These are phyloP conservation scores for Colletotrichum sansevieriae DNA, from an alignment of 2,329 filamentous ascomycete species.

Conservation along the genomic window DNA sequence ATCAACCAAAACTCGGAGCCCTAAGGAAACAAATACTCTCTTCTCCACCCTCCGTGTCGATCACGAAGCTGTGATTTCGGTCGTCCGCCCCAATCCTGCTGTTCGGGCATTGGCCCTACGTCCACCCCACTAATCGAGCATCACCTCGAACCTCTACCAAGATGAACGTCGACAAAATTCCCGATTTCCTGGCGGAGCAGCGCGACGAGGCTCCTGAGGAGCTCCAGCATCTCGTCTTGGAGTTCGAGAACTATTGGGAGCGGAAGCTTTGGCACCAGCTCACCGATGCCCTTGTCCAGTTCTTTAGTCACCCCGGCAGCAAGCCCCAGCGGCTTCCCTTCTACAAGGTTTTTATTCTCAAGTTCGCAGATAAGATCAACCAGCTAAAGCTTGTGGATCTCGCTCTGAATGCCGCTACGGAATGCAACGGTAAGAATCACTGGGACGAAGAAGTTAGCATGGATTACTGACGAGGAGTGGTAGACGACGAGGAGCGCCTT, in stretches of 20 bases:
- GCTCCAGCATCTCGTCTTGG: constrained; percentile 87
- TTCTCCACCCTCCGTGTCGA: neutral
- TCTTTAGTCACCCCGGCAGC: constrained; percentile 87
- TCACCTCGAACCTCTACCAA: constrained; percentile 33
- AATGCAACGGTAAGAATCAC: constrained; percentile 76
- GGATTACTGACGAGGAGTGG: constrained; percentile 26
- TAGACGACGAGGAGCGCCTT: constrained; percentile 89
- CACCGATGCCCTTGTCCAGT: constrained; percentile 87
- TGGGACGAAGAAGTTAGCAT: neutral
- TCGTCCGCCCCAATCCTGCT: constrained; percentile 1
- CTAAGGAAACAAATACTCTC: neutral
- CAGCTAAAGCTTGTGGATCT: constrained; percentile 96
- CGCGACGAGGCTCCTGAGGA: constrained; percentile 89
- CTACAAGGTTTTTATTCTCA: constrained; percentile 95
- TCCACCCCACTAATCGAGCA: constrained; percentile 16
- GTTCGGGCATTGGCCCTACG: constrained; percentile 25
- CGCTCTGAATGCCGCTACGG: constrained; percentile 86
- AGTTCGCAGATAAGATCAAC: constrained; percentile 98
- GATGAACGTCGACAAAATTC: constrained; percentile 90
- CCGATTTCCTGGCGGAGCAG: constrained; percentile 92
- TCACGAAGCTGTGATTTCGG: neutral
- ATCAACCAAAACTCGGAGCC: neutral
- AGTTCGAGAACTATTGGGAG: constrained; percentile 98
- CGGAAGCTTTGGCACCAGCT: constrained; percentile 99
- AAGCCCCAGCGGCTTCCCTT: constrained; percentile 86